Percentiles rank a stretch among this genome's conserved stretches.
These are phyloP conservation scores for Hansenula anomala DNA, from an alignment of 1,139 yeast species.

Conservation along the genomic window DNA sequence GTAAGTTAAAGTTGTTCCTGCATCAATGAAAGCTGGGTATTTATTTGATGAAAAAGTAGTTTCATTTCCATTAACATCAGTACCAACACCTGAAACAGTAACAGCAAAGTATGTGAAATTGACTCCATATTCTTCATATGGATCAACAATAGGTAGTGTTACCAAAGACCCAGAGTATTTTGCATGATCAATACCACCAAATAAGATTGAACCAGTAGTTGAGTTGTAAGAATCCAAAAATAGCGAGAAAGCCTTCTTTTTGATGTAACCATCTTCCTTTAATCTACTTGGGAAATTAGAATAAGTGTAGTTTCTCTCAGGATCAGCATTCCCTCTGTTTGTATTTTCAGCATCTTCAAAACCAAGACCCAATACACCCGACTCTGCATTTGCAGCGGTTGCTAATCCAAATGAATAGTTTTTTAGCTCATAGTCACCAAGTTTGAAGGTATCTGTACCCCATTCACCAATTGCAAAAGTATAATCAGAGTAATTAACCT, in stretches of 20 bases:
- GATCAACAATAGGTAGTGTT: conserved; percentile 36
- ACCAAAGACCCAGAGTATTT: conserved; percentile 41
- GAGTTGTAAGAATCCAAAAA: conserved; percentile 35
- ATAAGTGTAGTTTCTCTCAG: conserved; percentile 26
- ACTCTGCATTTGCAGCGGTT: neutral
- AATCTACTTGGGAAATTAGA: conserved; percentile 52
- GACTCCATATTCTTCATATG: conserved; percentile 10
- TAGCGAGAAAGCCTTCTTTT: conserved; percentile 47
- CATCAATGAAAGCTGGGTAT: conserved; percentile 47
- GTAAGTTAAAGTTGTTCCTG: conserved; percentile 56
- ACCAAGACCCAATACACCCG: conserved; percentile 10
- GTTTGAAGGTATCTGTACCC: conserved; percentile 5
- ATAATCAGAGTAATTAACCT: neutral
- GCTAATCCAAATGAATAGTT: neutral
- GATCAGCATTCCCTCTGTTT: conserved; percentile 8
- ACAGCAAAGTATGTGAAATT: conserved; percentile 35
- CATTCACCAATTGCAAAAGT: conserved; percentile 9
- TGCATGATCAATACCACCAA: conserved; percentile 50
- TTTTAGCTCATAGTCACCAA: neutral
- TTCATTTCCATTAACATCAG: conserved; percentile 24
- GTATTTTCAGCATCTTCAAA: conserved; percentile 19
- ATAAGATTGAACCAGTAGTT: conserved; percentile 38
- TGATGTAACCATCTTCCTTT: conserved; percentile 41
- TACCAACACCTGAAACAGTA: conserved; percentile 37
- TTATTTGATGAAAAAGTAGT: conserved; percentile 21